Conservation (phyloP, 2,329 filamentous ascomycete species). For the Xylaria sp. region DNA sequence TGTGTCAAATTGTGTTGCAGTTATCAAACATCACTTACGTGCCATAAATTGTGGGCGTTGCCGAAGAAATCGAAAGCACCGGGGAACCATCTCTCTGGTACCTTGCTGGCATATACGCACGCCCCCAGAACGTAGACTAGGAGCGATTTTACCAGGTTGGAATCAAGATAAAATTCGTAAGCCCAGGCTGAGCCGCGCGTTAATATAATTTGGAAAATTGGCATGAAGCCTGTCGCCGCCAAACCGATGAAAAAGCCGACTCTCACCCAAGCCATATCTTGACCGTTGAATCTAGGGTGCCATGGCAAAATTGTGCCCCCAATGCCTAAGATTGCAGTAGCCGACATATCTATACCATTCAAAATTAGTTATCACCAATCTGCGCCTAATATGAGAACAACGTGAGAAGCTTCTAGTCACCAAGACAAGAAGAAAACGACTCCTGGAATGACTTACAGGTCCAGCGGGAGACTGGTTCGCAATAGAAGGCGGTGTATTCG, state of each 20-base stretch:
- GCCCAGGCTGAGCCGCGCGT: constrained; percentile 84
- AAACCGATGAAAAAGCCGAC: constrained; percentile 93
- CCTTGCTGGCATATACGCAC: constrained; percentile 87
- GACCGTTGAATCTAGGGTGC: constrained; percentile 93
- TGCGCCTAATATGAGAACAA: not conserved
- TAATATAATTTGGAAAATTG: constrained; percentile 83
- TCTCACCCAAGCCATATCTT: constrained; percentile 91
- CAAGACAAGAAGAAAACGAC: not conserved
- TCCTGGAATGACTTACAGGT: constrained; percentile 56
- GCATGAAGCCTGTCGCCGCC: constrained; percentile 87
- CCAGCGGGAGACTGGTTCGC: constrained; percentile 88
- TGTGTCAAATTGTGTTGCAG: constrained; percentile 87
- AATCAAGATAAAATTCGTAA: constrained; percentile 87
- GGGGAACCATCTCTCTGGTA: constrained; percentile 92
- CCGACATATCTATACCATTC: constrained; percentile 70
- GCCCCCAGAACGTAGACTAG: constrained; percentile 88
- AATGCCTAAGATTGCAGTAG: constrained; percentile 83
- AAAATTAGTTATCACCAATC: not conserved
- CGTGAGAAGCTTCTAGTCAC: not conserved
- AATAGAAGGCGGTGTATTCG: constrained; percentile 99
- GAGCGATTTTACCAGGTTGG: constrained; percentile 79
- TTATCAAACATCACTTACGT: constrained; percentile 74
- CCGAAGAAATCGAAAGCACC: constrained; percentile 96
- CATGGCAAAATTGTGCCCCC: constrained; percentile 92
- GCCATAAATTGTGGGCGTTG: constrained; percentile 97